Conservation (phyloP, 2,329 filamentous ascomycete genomes). For the Colletotrichum eremochloae region DNA sequence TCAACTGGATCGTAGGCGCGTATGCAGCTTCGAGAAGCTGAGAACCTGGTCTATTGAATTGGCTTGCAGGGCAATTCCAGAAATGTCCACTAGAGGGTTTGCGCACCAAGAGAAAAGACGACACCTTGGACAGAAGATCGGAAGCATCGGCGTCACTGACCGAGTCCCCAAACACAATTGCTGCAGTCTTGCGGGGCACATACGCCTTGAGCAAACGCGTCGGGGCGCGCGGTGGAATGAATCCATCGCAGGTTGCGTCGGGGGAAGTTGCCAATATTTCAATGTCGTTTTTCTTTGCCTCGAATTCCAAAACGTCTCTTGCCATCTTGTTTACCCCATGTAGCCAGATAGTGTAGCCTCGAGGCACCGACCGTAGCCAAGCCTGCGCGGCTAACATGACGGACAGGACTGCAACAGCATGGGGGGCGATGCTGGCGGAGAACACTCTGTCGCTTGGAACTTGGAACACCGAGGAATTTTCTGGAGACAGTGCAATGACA, state of each 20-base stretch:
- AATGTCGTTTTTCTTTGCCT: neutral
- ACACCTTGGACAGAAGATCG: neutral
- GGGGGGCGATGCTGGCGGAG: neutral
- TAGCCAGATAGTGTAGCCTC: neutral
- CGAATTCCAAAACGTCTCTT: neutral
- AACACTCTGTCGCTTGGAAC: neutral
- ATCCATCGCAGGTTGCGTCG: neutral
- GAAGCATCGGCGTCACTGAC: neutral
- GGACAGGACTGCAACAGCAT: neutral
- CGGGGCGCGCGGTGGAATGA: neutral
- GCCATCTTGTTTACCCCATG: neutral
- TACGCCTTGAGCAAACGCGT: neutral
- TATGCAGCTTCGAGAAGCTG: neutral
- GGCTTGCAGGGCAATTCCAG: neutral
- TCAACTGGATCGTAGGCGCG: neutral
- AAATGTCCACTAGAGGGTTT: neutral
- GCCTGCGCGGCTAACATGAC: conserved; percentile 3
- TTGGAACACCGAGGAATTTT: neutral
- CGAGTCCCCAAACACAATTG: neutral
- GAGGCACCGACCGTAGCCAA: conserved; percentile 17
- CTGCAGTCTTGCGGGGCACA: neutral
- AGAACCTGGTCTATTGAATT: neutral
- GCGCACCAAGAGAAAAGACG: neutral
- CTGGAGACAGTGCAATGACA: neutral
- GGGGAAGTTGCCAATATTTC: neutral